These are phyloP conservation scores for Lolium multiflorum DNA, from an alignment of 176 grass and related monocot species.

Conservation along the genomic window DNA sequence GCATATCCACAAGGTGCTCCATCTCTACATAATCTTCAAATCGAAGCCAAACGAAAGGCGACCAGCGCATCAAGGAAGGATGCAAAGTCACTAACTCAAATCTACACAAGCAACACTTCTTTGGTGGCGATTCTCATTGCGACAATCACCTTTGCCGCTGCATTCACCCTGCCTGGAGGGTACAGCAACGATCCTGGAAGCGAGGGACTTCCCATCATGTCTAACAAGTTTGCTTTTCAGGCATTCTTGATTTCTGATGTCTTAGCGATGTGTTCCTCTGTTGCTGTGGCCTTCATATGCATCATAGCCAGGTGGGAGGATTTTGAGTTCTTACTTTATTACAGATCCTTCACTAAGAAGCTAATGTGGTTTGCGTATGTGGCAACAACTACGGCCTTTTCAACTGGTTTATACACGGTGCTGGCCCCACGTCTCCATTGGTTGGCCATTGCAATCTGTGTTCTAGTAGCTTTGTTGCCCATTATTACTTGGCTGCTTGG, in stretches of 20 bases:
- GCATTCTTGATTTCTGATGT: neutral
- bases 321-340: slow-evolving; percentile 24
- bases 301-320: neutral
- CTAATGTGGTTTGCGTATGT: slow-evolving; percentile 29
- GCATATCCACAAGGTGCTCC: neutral
- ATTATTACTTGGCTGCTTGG: neutral
- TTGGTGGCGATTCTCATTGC: neutral
- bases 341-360: slow-evolving; percentile 18
- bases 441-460: neutral
- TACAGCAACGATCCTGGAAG: neutral
- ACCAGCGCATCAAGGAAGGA: neutral
- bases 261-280: neutral
- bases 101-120: neutral
- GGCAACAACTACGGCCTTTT: neutral
- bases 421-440: neutral
- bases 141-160: neutral
- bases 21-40: neutral
- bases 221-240: neutral
- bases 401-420: slow-evolving; percentile 4
- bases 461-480: neutral
- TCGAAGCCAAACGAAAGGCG: neutral
- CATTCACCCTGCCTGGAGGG: neutral
- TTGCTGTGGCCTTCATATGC: neutral
- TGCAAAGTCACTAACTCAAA: slow-evolving; percentile 3
- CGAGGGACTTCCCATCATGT: neutral